Evolutionary conservation across 176 grass and related monocot species (phyloP).

Genomic region (Poa annua): DNA sequence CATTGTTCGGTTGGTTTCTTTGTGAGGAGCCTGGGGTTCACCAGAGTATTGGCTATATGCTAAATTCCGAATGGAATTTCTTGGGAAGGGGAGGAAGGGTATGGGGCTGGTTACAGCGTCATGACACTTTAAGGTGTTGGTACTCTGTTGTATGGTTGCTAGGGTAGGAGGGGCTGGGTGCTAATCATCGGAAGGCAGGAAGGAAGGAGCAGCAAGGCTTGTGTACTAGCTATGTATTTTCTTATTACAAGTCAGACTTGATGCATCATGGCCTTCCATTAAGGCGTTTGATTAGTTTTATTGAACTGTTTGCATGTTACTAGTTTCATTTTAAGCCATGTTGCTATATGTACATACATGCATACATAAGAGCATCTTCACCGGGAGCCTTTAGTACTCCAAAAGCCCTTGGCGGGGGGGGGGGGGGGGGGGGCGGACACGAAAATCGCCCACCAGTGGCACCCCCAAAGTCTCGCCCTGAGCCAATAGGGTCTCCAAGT

Average conservation of each 20-base stretch:
- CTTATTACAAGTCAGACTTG: constrained; percentile 10
- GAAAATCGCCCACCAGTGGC: no score
- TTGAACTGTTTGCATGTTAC: background rate
- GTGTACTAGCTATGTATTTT: background rate
- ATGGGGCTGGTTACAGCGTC: background rate
- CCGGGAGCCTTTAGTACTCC: no score
- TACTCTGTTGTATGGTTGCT: background rate
- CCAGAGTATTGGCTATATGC: background rate
- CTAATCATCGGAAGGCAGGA: constrained; percentile 24
- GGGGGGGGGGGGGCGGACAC: no score
- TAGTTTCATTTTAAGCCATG: background rate
- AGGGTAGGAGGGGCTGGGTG: background rate
- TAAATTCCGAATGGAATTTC: background rate
- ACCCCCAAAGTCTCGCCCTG: no score
- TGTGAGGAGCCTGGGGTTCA: background rate
- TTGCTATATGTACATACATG: background rate
- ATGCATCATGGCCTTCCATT: background rate
- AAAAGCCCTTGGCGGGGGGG: no score
- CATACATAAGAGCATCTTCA: no score
- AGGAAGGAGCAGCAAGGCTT: background rate
- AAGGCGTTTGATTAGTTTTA: background rate
- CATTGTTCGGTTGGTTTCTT: constrained; percentile 37
- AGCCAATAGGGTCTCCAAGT: no score
- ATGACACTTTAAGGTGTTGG: constrained; percentile 19
- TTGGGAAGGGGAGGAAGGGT: background rate